These are phyloP conservation scores for Leccinum variicolor DNA, from an alignment of 768 basidiomycete genomes.

Conservation along the genomic window DNA sequence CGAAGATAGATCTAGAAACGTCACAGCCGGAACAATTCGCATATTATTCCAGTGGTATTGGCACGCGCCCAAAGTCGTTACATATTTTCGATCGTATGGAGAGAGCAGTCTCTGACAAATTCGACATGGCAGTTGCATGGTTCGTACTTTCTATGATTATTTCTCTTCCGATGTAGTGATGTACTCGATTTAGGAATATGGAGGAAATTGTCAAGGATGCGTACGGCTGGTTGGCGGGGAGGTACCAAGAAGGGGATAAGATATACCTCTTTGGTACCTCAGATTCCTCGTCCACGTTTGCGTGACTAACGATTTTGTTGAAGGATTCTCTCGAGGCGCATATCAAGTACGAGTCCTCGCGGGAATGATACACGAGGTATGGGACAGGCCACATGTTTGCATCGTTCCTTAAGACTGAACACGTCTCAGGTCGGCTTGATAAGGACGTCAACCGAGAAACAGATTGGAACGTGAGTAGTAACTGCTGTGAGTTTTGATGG, in stretches of 20 bases:
- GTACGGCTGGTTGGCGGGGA: conserved; percentile 32
- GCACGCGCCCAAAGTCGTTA: neutral
- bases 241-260: conserved; percentile 30
- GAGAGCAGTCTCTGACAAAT: neutral
- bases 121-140: neutral
- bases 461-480: conserved; percentile 29
- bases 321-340: conserved; percentile 44
- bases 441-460: conserved; percentile 28
- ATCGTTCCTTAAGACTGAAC: neutral
- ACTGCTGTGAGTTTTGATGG: neutral
- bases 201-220: conserved; percentile 32
- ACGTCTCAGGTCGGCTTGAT: conserved; percentile 25
- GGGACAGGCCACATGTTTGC: neutral
- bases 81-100: neutral
- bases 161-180: neutral
- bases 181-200: conserved; percentile 18
- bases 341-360: conserved; percentile 40
- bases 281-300: neutral
- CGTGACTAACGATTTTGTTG: neutral
- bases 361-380: conserved; percentile 39
- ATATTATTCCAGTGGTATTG: neutral
- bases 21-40: neutral
- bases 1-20: neutral
- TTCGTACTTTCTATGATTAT: neutral
- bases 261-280: conserved; percentile 35